Evolutionary conservation across 192 early-diverging fungal genomes (phyloP).

Genomic region (Haplosporangium gracile): DNA sequence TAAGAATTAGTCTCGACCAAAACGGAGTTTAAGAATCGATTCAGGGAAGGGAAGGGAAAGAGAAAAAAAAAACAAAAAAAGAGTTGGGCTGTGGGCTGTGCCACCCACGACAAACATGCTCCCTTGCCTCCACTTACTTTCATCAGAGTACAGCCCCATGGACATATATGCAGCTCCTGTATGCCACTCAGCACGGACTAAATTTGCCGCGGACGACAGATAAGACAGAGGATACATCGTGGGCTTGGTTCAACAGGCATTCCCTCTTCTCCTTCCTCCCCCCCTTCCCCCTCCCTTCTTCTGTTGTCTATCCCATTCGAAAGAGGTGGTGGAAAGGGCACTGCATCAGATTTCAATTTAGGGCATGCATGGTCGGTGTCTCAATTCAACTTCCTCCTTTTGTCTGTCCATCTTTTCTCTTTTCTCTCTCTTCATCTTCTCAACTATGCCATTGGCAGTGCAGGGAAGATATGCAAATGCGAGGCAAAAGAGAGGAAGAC

Average conservation of each 20-base stretch:
- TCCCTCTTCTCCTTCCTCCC: neutral
- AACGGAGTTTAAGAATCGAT: no score
- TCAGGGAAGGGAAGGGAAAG: neutral
- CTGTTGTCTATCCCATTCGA: neutral
- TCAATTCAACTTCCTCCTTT: neutral
- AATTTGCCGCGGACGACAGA: neutral
- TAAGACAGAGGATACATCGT: neutral
- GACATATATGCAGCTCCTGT: neutral
- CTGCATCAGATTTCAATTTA: neutral
- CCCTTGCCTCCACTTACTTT: neutral
- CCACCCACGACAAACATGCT: neutral
- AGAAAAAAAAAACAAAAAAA: neutral
- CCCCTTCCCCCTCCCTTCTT: neutral
- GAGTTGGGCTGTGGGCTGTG: slow-evolving; percentile 4
- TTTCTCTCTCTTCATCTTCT: neutral
- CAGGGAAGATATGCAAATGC: neutral
- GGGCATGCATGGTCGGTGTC: neutral
- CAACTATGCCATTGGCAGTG: neutral
- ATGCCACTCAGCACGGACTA: neutral
- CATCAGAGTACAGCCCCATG: no score
- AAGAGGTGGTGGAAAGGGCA: neutral
- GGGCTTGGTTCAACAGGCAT: neutral
- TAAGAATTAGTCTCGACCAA: no score
- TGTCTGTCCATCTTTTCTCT: no score
- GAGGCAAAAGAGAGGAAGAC: neutral